phyloP scores from a whole-genome alignment of 495 filamentous ascomycete species.

The Platismatia glauca region DNA sequence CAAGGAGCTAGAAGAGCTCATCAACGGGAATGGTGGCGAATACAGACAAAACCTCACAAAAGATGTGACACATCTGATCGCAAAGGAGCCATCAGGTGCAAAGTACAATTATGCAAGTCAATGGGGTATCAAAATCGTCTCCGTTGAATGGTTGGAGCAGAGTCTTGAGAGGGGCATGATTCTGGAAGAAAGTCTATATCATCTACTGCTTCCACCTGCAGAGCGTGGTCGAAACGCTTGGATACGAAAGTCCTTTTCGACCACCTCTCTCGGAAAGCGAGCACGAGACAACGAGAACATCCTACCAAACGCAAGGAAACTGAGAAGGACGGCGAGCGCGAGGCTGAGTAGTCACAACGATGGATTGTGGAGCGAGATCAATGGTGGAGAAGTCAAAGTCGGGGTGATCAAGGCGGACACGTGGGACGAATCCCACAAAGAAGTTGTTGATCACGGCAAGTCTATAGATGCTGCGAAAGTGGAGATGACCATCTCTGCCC shows the following conservation, averaged over 20 bases:
- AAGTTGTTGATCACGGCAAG: neutral
- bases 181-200: constrained; percentile 73
- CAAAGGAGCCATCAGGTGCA: constrained; percentile 63
- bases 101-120: constrained; percentile 79
- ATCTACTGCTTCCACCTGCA: constrained; percentile 57
- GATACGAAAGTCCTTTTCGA: constrained; percentile 36
- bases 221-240: constrained; percentile 73
- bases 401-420: constrained; percentile 12
- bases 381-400: constrained; percentile 43
- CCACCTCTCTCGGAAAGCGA: constrained; percentile 38
- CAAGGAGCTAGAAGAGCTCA: constrained; percentile 53
- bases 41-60: constrained; percentile 83
- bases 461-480: neutral
- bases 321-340: constrained; percentile 71
- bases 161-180: constrained; percentile 89
- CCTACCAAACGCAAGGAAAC: constrained; percentile 42
- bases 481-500: neutral
- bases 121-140: constrained; percentile 72
- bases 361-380: constrained; percentile 80
- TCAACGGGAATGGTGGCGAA: constrained; percentile 60
- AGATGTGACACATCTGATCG: constrained; percentile 79
- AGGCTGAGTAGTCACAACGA: constrained; percentile 71
- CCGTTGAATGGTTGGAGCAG: constrained; percentile 75
- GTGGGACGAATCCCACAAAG: constrained; percentile 21
- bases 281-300: constrained; percentile 25